phyloP scores from a whole-genome alignment of 345 rosid genomes.

The Populus tremula region DNA sequence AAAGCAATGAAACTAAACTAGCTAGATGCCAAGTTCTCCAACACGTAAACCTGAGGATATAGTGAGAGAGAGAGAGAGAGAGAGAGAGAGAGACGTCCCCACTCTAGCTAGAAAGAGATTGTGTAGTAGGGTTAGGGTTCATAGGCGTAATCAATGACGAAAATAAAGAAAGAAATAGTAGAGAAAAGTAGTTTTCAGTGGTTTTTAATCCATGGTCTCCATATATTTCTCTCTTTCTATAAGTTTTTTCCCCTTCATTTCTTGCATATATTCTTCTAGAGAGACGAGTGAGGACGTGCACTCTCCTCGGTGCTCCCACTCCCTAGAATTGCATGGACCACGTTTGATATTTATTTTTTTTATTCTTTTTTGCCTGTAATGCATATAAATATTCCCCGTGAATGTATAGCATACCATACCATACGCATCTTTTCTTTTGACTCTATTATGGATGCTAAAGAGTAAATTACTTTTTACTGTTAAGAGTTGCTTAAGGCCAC shows the following conservation, averaged over 20 bases:
- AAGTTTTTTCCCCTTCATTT: background rate
- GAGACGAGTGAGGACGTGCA: slow-evolving; percentile 33
- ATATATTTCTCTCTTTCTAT: background rate
- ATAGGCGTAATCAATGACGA: slow-evolving; percentile 39
- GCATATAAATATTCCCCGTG: background rate
- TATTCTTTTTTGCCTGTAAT: background rate
- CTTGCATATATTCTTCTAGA: background rate
- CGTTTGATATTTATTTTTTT: slow-evolving; percentile 24
- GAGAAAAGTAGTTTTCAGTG: slow-evolving; percentile 1
- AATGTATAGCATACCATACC: background rate
- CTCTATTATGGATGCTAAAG: background rate
- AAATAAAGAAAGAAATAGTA: slow-evolving; percentile 1
- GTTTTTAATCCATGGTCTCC: background rate
- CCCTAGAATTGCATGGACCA: slow-evolving; percentile 42
- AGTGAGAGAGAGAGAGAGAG: too few species aligned
- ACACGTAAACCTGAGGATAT: background rate
- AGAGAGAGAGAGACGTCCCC: slow-evolving; percentile 29
- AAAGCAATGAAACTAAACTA: background rate
- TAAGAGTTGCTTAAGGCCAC: too few species aligned
- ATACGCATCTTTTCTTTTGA: background rate
- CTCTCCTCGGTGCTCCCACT: slow-evolving; percentile 14
- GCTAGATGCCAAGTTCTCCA: background rate
- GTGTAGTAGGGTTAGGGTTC: slow-evolving; percentile 12
- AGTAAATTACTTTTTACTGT: background rate
- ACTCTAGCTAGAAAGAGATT: slow-evolving; percentile 19